These are phyloP conservation scores for Gymnopilus junonius DNA, from an alignment of 768 basidiomycete species.

Conservation along the genomic window DNA sequence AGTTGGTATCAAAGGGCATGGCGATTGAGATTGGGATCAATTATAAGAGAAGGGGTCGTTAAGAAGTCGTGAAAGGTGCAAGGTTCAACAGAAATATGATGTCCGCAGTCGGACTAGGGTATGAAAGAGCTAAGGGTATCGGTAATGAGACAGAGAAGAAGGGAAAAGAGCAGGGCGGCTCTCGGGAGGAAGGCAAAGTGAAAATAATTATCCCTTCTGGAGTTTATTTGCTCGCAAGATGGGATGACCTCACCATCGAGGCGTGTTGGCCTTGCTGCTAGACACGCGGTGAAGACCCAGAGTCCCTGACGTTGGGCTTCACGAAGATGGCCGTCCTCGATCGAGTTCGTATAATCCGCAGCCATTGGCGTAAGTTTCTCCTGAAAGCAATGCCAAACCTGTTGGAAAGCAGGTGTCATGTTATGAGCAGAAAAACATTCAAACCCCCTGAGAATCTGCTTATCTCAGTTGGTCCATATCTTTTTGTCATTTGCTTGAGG, in stretches of 20 bases:
- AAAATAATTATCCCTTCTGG: slow-evolving; percentile 12
- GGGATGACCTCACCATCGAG: slow-evolving; percentile 22
- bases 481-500: neutral
- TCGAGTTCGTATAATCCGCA: neutral
- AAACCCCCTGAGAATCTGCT: neutral
- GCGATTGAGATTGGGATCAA: neutral
- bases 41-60: neutral
- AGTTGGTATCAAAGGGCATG: neutral
- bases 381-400: neutral
- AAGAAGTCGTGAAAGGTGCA: neutral
- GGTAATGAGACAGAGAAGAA: neutral
- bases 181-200: slow-evolving; percentile 3
- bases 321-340: neutral
- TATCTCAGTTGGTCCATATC: neutral
- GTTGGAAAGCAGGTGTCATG: too few relatives aligned
- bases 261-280: slow-evolving; percentile 13
- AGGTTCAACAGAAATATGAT: neutral
- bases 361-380: neutral
- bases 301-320: neutral
- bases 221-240: slow-evolving; percentile 1
- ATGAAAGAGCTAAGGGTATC: neutral
- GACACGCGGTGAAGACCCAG: slow-evolving; percentile 19
- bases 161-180: slow-evolving; percentile 3
- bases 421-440: neutral
- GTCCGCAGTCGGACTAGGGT: neutral